Base-by-base conservation (phyloP, 2,329 filamentous ascomycete genomes). In the Beauveria scarabaeidicola region DNA sequence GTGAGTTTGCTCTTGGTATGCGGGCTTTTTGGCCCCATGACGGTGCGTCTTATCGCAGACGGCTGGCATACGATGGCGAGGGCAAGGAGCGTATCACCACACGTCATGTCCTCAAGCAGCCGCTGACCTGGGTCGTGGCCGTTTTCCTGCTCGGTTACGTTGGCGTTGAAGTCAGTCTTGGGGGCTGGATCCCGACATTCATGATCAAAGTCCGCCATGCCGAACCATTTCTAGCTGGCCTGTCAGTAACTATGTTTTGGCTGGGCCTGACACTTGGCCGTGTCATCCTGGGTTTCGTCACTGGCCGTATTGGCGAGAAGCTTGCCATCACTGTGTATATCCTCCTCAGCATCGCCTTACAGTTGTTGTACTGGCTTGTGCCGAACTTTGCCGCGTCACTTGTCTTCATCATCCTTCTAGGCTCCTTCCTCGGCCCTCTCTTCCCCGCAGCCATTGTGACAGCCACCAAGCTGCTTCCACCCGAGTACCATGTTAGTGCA, bases 231-330 rank as follows among this genome's bases (percentile, higher is more conserved):
- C 79, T 85, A 2, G 86, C 87, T 38, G 90, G 90, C 3, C 83
- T 94, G 74, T 85, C 84, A 0, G 86, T 85, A 0, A 93, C 89
- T 0, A 86, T 89, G 0, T 95, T 93, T 74, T 96, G 91, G 91
- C 80, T 90, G 47, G 91, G 90, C 0, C 79, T 95, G 63, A 92
- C 90, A 0, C 71, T 90, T 0, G 90, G 91, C 0, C 78, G 91
- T 1, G 75, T 94, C 3, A 70, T 86, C 0, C 73, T 95, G 17
- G 89, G 89, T 0, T 94, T 95, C 65, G 76, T 92, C 3, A 95
- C 90, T 1, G 85, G 86, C 2, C 76, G 80, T 2, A 75, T 90
- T 19, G 90, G 90, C 0, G 90, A 93, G 74, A 90, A 87, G 69
- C 68, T 81, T 17, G 81, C 85, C 43, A 81, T 88, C 56, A 71